Conservation (phyloP, 2,329 filamentous ascomycete species). For the Penicillium sumatraense region DNA sequence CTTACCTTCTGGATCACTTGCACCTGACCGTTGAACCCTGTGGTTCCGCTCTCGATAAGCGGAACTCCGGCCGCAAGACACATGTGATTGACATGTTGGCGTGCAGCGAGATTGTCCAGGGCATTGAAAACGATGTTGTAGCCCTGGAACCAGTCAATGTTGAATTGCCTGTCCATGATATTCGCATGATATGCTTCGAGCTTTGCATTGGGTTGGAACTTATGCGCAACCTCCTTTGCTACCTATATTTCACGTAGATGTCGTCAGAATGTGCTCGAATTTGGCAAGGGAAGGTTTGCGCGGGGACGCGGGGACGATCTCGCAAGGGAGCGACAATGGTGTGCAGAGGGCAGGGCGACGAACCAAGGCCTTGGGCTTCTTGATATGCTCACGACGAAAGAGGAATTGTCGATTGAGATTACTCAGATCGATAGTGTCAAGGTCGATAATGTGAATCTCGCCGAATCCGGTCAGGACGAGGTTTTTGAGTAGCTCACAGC, state of each 20-base stretch:
- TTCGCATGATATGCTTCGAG: conserved; percentile 91
- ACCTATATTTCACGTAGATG: conserved; percentile 60
- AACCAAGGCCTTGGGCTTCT: conserved; percentile 93
- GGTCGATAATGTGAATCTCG: conserved; percentile 91
- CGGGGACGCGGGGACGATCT: conserved; percentile 2
- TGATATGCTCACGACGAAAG: conserved; percentile 95
- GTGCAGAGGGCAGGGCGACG: conserved; percentile 33
- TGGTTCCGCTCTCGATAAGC: conserved; percentile 94
- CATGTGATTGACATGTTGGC: conserved; percentile 97
- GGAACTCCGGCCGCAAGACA: conserved; percentile 89
- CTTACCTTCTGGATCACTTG: conserved; percentile 85
- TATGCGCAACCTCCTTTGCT: conserved; percentile 86
- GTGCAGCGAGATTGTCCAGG: conserved; percentile 90
- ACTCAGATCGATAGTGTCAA: conserved; percentile 97
- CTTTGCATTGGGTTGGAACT: conserved; percentile 86
- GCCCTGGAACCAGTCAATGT: conserved; percentile 80
- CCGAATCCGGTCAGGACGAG: conserved; percentile 90
- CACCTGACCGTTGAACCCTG: conserved; percentile 96
- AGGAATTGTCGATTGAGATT: conserved; percentile 98
- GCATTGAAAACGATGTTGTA: conserved; percentile 95
- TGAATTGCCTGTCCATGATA: conserved; percentile 88
- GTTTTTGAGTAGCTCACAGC: conserved; percentile 97
- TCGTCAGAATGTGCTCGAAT: conserved; percentile 18
- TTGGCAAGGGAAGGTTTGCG: not conserved
- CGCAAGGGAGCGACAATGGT: conserved; percentile 15